Percentiles rank a stretch among this genome's conserved stretches.
These are phyloP conservation scores for Venturia effusa DNA, from an alignment of 2,329 filamentous ascomycete genomes.

Conservation along the genomic window DNA sequence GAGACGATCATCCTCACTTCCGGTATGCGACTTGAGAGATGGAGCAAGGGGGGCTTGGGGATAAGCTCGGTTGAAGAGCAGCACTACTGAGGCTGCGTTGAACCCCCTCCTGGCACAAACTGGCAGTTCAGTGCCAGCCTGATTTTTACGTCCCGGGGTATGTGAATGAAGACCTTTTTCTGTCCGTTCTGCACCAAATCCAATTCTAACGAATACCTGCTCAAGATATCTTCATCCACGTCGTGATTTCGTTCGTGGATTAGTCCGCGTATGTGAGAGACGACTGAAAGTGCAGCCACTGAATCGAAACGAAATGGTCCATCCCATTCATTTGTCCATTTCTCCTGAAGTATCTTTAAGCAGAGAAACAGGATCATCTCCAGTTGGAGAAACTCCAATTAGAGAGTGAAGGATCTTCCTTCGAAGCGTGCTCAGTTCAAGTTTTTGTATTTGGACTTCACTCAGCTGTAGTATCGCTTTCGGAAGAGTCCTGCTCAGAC, in stretches of 20 bases:
- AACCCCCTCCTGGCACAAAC: neutral
- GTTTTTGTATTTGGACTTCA: no score
- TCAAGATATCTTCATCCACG: neutral
- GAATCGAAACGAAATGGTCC: neutral
- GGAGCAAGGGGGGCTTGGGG: neutral
- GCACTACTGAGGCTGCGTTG: neutral
- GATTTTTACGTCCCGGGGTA: neutral
- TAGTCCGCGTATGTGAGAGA: neutral
- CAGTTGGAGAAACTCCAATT: no score
- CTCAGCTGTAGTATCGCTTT: no score
- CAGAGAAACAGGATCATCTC: neutral
- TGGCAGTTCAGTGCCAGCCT: neutral
- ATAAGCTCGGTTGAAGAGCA: neutral
- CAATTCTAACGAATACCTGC: no score
- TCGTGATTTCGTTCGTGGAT: neutral
- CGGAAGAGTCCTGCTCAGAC: no score
- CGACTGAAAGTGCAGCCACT: neutral
- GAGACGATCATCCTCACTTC: constrained; percentile 41
- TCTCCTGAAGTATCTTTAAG: neutral
- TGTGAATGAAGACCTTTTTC: neutral
- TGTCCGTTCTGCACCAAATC: neutral
- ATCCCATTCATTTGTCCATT: neutral
- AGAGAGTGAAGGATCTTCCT: no score
- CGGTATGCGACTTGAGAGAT: constrained; percentile 28
- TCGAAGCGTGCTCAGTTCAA: no score